Evolutionary conservation across 1,284 basidiomycete genomes (phyloP), one percentile per base, ranked within the genome.

Genomic region (Exobasidium cylindrosporum): DNA sequence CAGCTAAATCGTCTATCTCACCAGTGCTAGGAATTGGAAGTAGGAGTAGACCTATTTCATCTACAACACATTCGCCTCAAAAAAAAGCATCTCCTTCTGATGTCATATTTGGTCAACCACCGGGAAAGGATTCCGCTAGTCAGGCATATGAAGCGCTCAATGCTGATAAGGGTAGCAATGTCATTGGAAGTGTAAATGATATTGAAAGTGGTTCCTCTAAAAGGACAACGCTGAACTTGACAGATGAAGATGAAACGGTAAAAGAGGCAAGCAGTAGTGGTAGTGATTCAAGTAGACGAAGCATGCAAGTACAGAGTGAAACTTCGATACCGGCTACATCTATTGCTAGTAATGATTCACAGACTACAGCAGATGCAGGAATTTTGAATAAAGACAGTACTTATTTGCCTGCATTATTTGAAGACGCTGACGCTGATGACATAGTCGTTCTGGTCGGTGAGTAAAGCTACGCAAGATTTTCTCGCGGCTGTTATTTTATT

Each of bases 381-480:
- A 31, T 23, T 17, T 13, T 29, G 26, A 24, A 50, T 24, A 24
- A 50, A 24, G 47, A 50, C 21, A 47, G 17, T 6, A 59, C 29
- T 26, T 24, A 46, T 21, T 65, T 79, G 4, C 77, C 77, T 0
- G 66, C 65, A n/a, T 60, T 67, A 21, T 75, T 79, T 44, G 77
- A 73, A 56, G 75, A 79, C 46, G 70, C 76, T 1, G 68, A 74
- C 21, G 60, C 70, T 2, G 74, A 78, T 6, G 76, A 78, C 58
- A 65, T 79, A 1, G 61, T 78, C 23, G 66, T 69, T 3, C 69
- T 79, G 0, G 76, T 79, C 1, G 70, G 68, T 70, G 54, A 56
- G 67, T 69, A 24, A 13, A 7, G 11, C 1, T 26, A 1, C 28
- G 4, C 32, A 13, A 21, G 30, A n/a, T 4, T 29, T 28, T 46